Evolutionary conservation across 2,329 filamentous ascomycete species (phyloP), one percentile per base, ranked within the genome.

Genomic region (Phaeosphaeriaceae sp.): DNA sequence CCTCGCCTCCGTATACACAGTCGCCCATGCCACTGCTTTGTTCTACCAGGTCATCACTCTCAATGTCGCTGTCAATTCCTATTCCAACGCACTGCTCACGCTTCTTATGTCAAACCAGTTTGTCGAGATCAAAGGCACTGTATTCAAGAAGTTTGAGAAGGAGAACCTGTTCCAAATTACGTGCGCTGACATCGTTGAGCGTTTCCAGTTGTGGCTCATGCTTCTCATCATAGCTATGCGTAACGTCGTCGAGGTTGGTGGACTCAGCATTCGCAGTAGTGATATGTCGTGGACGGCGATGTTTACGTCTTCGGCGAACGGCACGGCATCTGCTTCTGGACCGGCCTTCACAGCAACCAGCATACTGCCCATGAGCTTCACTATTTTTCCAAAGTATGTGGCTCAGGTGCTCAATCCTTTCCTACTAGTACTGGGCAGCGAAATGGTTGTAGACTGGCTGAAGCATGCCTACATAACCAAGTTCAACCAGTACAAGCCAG

Each of bases 121-220:
- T 70, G 95, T 99, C 45, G 95, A 99, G 80, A 97, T 99, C 83
- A 99, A 99, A 74, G 92, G 92, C 60, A 96, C 93, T 0, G 96
- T 99, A 0, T 99, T 99, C 83, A 98, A 99, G 81, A 95, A 94
- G 60, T 96, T 98, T 63, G 95, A 99, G 70, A 98, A 97, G 76
- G 95, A 99, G 73, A 98, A 97, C 65, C 82, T 97, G 0, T 99
- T 99, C 74, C 95, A 99, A 76, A 84, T 99, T 15, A 96, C 94
- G 0, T 99, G 95, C 66, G 94, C 95, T 3, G 95, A 99, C 74
- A 90, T 99, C 33, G 95, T 99, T 1, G 95, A 99, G 78, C 88
- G 95, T 1, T 99, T 99, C 70, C 95, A 99, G 72, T 86, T 99
- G 1, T 98, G 94, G 92, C 87, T 99, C 48, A 98, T 99, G 89